Evolutionary conservation across 306 rosid species (phyloP).

Genomic region (Erythrophleum fordii): DNA sequence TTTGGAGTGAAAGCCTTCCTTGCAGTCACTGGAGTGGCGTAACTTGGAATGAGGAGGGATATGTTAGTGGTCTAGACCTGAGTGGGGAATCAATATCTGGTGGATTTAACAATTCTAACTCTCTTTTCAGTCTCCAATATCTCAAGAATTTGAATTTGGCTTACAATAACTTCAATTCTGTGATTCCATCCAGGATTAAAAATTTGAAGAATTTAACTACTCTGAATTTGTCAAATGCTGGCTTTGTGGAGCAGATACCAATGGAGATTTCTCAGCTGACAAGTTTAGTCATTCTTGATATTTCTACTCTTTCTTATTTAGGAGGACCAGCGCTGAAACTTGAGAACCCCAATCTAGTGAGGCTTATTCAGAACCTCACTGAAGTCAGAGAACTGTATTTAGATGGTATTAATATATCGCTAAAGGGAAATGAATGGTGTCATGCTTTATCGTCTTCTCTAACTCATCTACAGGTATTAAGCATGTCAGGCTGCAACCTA

Average conservation of each 20-base stretch:
- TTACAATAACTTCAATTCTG: not conserved
- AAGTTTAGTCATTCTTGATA: constrained; percentile 47
- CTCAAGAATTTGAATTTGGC: constrained; percentile 43
- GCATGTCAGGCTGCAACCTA: constrained; percentile 46
- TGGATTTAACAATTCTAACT: constrained; percentile 43
- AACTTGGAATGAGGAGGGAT: constrained; percentile 31
- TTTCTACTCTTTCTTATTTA: constrained; percentile 20
- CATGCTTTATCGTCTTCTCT: constrained; percentile 31
- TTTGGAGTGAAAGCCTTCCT: constrained; percentile 38
- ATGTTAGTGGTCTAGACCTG: constrained; percentile 45
- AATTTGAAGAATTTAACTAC: constrained; percentile 37
- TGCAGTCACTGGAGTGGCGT: constrained; percentile 42
- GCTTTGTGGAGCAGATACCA: constrained; percentile 51
- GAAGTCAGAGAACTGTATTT: constrained; percentile 44
- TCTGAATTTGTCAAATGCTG: constrained; percentile 42
- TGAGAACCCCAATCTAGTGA: constrained; percentile 4
- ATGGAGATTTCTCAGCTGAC: constrained; percentile 40
- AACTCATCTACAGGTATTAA: constrained; percentile 38
- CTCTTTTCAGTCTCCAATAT: constrained; percentile 44
- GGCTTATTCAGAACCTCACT: constrained; percentile 39
- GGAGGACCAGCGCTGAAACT: not conserved
- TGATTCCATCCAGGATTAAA: constrained; percentile 42
- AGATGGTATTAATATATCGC: constrained; percentile 52
- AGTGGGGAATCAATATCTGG: constrained; percentile 34
- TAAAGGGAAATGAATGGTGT: constrained; percentile 56